Conservation (phyloP, 371 early-diverging fungal genomes). For the Apophysomyces elegans region DNA sequence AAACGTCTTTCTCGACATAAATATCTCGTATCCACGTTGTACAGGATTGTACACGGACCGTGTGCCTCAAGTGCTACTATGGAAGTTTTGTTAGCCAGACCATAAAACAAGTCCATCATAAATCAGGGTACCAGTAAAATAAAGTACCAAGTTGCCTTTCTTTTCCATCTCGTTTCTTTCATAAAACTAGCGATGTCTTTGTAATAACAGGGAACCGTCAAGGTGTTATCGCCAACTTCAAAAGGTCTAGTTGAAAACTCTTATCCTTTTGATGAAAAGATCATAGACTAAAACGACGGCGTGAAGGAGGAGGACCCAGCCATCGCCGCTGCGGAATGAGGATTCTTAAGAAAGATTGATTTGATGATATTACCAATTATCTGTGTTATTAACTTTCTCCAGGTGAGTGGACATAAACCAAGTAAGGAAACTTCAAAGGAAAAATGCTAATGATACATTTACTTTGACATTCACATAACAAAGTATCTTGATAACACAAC, state of each 20-base stretch:
- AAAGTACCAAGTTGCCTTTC: no score
- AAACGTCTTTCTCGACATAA: no score
- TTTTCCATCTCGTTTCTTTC: no score
- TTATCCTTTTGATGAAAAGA: background rate
- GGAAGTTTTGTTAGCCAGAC: no score
- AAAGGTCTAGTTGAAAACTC: background rate
- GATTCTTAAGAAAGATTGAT: slow-evolving; percentile 43
- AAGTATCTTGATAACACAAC: slow-evolving; percentile 51
- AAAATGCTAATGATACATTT: background rate
- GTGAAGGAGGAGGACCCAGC: background rate
- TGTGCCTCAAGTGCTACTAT: no score
- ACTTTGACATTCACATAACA: background rate
- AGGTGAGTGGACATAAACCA: slow-evolving; percentile 24
- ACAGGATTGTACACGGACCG: no score
- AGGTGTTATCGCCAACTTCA: background rate
- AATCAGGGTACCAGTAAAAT: no score
- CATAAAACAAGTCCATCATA: no score
- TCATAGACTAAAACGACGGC: no score
- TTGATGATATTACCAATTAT: slow-evolving; percentile 41
- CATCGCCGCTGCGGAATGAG: slow-evolving; percentile 25
- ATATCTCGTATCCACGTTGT: no score
- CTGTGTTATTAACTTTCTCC: slow-evolving; percentile 42
- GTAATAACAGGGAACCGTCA: no score
- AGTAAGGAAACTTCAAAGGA: background rate
- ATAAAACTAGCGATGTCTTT: no score